Base-by-base conservation (phyloP, 805 yeast genomes). In the Yarrowia osloensis region DNA sequence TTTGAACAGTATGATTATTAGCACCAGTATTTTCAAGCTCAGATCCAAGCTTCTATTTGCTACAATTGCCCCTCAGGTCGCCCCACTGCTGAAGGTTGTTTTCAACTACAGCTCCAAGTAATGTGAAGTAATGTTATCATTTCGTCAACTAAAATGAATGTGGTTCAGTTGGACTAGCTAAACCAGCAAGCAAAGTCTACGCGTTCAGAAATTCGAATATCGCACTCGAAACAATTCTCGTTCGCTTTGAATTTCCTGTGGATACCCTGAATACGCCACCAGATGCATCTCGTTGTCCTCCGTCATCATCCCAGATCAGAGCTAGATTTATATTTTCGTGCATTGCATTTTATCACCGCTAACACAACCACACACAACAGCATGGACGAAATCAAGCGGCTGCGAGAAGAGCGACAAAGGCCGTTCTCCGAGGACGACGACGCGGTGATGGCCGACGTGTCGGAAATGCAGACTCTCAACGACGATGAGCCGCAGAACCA, bases 371-470 rank as follows among this genome's bases (percentile, higher is more conserved):
- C 26, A 31, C 57, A 33, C 57, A 31, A 21, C 57, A 21, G 39
- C 65, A 49, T 62, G 66, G 66, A 62, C 40, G 62, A 49, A 49
- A 62, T 49, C 24, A 49, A 62, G n/a, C 61, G 65, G 26, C 24
- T 62, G 33, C 31, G 61, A 35, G 63, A 28, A 35, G 55, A 44
- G 24, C 44, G 66, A 11, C 57, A 47, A 49, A 24, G 21, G 31
- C 65, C 57, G 22, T 62, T 46, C 15, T 21, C 42, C 28, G 44
- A 57, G 29, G 63, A 57, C n/a, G 63, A 57, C 19, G 63, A 57
- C 37, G 63, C 47, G 29, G 63, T 57, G 19, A 57, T 57, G 63
- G 63, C 63, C 2, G 63, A 57, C 21, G 63, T 57, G 7, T 13
- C 33, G 26, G 49, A 39, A 13, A 26, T 57, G 47, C 63, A 12